Evolutionary conservation across 73 alveolate species (phyloP), one percentile per base, ranked within the genome.

Genomic region (Paramecium biaurelia): DNA sequence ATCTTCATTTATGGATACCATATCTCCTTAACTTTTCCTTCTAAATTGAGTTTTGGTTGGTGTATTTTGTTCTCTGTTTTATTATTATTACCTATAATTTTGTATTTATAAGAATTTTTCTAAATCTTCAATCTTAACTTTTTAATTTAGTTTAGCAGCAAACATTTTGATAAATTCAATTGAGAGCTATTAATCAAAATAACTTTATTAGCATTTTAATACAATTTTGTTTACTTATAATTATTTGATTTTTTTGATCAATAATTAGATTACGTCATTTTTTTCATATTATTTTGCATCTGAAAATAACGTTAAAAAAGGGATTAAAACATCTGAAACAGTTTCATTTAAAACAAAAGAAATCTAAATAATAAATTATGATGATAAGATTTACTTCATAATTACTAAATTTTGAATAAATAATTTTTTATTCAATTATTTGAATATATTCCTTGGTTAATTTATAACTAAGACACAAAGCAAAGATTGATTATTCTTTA

Each of bases 21-120:
- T 38, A 72, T 72, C 86, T 72, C 86, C 86, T 72, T 35, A 23
- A 72, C 86, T 72, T 72, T 72, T 72, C 21, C 86, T 72, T 72
- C 86, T 72, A 15, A 35, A 18, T 63, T 63, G 8, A 24, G 24
- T 63, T 30, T 63, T 53, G 0, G 28, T 4, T 53, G 68, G 45
- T 2, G 41, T 15, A 63, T 63, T 32, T 63, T 63, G 5, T 7
- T 63, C 84, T 30, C 84, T 63, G 12, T 30, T 63, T 63, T 63
- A 63, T 63, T 63, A 26, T 26, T 63, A 63, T 23, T 20, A 14
- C 7, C 84, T 63, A 32, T 63, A 63, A 63, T 63, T 63, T 32
- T 63, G 24, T 12, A 63, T 30, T 63, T 63, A 63, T 63, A 72
- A 38, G 38, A 35, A 72, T 34, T 79, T 79, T 45, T 79, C 90